Conservation (phyloP, 2,329 filamentous ascomycete genomes). For the Colletotrichum eleusines region DNA sequence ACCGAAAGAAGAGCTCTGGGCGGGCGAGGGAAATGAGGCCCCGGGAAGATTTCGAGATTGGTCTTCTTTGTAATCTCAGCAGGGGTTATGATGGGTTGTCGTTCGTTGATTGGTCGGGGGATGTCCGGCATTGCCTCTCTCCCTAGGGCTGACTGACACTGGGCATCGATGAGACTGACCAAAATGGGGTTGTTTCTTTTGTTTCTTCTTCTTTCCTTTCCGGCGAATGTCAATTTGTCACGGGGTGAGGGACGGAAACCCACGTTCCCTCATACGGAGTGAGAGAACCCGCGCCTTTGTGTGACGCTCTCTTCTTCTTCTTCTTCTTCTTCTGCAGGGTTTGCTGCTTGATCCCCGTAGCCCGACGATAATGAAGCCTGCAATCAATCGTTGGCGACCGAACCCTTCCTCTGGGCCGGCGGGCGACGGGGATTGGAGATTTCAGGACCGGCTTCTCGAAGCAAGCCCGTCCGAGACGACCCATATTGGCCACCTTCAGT, state of each 20-base stretch:
- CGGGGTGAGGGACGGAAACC: neutral
- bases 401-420: neutral
- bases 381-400: neutral
- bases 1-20: neutral
- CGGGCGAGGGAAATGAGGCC: neutral
- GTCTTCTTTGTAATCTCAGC: neutral
- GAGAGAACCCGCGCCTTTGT: neutral
- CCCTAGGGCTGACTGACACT: neutral
- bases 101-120: neutral
- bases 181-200: neutral
- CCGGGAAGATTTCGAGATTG: neutral
- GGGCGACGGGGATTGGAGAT: neutral
- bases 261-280: neutral
- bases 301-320: too few relatives aligned
- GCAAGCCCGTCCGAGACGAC: neutral
- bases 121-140: neutral
- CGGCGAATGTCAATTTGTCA: neutral
- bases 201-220: too few relatives aligned
- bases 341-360: neutral
- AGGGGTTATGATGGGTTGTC: neutral
- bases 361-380: too few relatives aligned
- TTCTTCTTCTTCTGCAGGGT: neutral
- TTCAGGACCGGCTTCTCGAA: slow-evolving; percentile 7
- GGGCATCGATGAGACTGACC: neutral
- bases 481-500: neutral